Evolutionary conservation across 2,329 filamentous ascomycete species (phyloP).

Genomic region (Aotearoamyces nothofagi): DNA sequence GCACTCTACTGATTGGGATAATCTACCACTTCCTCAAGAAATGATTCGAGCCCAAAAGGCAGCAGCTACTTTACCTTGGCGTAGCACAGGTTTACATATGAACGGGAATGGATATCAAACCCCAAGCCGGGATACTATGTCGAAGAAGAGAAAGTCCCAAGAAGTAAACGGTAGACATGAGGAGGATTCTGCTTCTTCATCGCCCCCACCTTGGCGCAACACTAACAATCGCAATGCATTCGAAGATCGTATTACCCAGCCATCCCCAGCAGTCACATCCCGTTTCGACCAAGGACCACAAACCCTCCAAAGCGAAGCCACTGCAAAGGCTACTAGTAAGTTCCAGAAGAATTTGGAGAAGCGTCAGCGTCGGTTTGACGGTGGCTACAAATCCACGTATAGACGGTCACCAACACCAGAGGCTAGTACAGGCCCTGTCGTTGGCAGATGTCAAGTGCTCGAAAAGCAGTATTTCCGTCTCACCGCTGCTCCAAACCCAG

Average conservation of each 20-base stretch:
- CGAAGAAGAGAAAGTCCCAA: conserved; percentile 73
- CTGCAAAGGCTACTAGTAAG: conserved; percentile 58
- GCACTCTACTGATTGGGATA: conserved; percentile 66
- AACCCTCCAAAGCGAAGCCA: conserved; percentile 28
- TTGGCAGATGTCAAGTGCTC: conserved; percentile 69
- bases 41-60: conserved; percentile 56
- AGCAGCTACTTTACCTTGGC: conserved; percentile 18
- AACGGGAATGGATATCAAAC: conserved; percentile 5
- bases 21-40: conserved; percentile 70
- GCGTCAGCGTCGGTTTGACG: conserved; percentile 76
- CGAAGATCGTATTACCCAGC: conserved; percentile 56
- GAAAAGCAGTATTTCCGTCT: conserved; percentile 94
- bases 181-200: conserved; percentile 26
- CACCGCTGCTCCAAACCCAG: conserved; percentile 76
- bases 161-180: conserved; percentile 39
- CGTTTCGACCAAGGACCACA: conserved; percentile 29
- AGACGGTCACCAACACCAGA: conserved; percentile 38
- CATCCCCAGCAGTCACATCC: conserved; percentile 17
- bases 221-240: conserved; percentile 42
- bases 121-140: conserved; percentile 11
- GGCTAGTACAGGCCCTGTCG: conserved; percentile 52
- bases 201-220: conserved; percentile 59
- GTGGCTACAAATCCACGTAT: conserved; percentile 40
- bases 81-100: too few species aligned
- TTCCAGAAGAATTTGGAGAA: conserved; percentile 76